Base-by-base conservation (phyloP, 2,329 filamentous ascomycete genomes). In the Trichophyton mentagrophytes region DNA sequence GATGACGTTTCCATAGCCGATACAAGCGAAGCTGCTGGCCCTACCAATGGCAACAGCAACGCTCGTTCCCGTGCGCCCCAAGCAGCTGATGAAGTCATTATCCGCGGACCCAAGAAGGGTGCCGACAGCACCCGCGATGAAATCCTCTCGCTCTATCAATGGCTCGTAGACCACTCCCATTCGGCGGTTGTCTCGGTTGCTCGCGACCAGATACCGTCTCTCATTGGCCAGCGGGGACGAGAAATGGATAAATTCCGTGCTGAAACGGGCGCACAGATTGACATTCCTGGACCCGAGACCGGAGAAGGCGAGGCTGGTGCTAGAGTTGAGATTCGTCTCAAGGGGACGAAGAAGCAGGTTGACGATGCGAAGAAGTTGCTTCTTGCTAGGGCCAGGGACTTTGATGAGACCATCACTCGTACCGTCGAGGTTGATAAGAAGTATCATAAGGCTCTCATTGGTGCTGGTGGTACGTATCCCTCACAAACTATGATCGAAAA, bases 391-490 rank as follows among this genome's bases (percentile, higher is more conserved):
- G 87, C 88, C 60, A 86, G 86, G 63, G 80, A 90, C 20, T 96
- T 96, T 67, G 90, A 97, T 68, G 86, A 93, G 65, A 96, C 89
- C n/a, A 81, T 96, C 58, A 84, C 86, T 15, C 85, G 87, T 76
- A 90, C 85, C 11, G 79, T 99, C 57, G 88, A 95, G 38, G 85
- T 99, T n/a, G 91, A 97, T 67, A 89, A 90, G 78, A 96, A 95
- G 78, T 85, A 93, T 74, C 93, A 99, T 77, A 86, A 87, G 75
- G 83, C 86, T 60, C 80, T 99, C 65, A 99, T 99, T 73, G 93
- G 93, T 64, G 79, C 85, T 66, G 88, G 88, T 71, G 93, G 90
- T 91, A 81, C 77, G 88, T 78, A 68, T 44, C 3, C 40, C 11
- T n/a, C 13, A 1, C 3, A 15, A 11, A 36, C 17, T n/a, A 8